Conservation (phyloP, 768 basidiomycete species). For the Amanita inopinata region DNA sequence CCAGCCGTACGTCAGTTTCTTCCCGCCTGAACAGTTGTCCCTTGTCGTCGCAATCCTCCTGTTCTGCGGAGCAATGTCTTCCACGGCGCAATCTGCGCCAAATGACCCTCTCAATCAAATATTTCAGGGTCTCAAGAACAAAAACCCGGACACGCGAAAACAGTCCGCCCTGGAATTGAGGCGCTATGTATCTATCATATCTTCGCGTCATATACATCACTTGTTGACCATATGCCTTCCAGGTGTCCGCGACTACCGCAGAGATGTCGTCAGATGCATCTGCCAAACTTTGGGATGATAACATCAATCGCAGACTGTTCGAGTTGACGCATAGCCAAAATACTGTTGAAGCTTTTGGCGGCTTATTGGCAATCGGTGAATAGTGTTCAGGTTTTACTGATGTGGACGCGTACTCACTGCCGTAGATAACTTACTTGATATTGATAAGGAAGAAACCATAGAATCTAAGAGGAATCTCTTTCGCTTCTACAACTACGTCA, state of each 20-base stretch:
- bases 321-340: slow-evolving; percentile 78
- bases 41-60: too few species aligned
- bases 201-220: slow-evolving; percentile 8
- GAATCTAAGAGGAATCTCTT: slow-evolving; percentile 76
- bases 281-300: slow-evolving; percentile 78
- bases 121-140: slow-evolving; percentile 57
- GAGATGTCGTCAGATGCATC: slow-evolving; percentile 79
- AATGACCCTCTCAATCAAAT: slow-evolving; percentile 56
- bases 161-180: slow-evolving; percentile 65
- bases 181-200: slow-evolving; percentile 49
- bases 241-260: slow-evolving; percentile 66
- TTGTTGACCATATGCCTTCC: slow-evolving; percentile 11
- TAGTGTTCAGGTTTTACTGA: slow-evolving; percentile 4
- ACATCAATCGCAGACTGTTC: slow-evolving; percentile 70
- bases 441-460: slow-evolving; percentile 71
- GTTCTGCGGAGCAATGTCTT: slow-evolving; percentile 45
- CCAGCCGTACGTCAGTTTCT: slow-evolving; percentile 5
- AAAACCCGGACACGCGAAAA: slow-evolving; percentile 51
- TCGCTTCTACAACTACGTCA: slow-evolving; percentile 88
- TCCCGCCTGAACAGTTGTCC: background rate
- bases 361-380: slow-evolving; percentile 80
- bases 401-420: slow-evolving; percentile 9
- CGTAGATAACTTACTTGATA: slow-evolving; percentile 63
- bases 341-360: slow-evolving; percentile 74
- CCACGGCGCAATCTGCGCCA: slow-evolving; percentile 45